These are phyloP conservation scores for Aspergillus pseudotamarii DNA, from an alignment of 2,329 filamentous ascomycete species.

Conservation along the genomic window DNA sequence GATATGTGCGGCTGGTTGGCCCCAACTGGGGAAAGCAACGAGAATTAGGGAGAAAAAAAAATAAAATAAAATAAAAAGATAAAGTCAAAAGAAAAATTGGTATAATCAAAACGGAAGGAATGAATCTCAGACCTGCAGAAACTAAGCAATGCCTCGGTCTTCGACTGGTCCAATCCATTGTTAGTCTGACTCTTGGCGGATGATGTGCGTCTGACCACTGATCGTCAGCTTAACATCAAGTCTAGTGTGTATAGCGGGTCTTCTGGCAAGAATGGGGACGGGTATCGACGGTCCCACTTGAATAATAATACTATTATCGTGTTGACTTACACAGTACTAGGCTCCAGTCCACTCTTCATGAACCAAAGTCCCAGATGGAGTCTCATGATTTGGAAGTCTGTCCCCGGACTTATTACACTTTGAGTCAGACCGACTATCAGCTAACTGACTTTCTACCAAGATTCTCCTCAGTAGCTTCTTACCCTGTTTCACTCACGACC, in stretches of 20 bases:
- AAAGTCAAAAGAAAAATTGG: background rate
- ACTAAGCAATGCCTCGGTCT: slow-evolving; percentile 11
- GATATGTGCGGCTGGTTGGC: slow-evolving; percentile 20
- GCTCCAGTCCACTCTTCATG: background rate
- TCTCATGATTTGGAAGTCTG: background rate
- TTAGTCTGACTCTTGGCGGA: slow-evolving; percentile 19
- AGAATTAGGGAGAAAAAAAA: background rate
- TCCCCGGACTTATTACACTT: background rate
- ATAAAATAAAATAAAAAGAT: background rate
- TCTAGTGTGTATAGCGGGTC: background rate
- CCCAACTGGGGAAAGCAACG: slow-evolving; percentile 7
- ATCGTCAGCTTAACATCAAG: slow-evolving; percentile 12
- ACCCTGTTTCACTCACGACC: background rate
- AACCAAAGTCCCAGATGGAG: background rate
- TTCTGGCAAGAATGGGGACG: background rate
- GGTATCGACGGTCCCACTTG: background rate
- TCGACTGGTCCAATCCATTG: slow-evolving; percentile 18
- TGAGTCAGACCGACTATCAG: background rate
- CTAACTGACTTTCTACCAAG: background rate
- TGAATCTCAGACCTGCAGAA: slow-evolving; percentile 18
- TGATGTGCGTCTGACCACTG: slow-evolving; percentile 29
- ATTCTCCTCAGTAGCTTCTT: background rate
- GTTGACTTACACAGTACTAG: background rate
- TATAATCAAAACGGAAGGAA: background rate
- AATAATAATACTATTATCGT: background rate